A percentile compares a stretch with the other conserved stretches of the same genome.
Conservation (phyloP, 1,139 yeast species). For the Yamadazyma membranifaciens region DNA sequence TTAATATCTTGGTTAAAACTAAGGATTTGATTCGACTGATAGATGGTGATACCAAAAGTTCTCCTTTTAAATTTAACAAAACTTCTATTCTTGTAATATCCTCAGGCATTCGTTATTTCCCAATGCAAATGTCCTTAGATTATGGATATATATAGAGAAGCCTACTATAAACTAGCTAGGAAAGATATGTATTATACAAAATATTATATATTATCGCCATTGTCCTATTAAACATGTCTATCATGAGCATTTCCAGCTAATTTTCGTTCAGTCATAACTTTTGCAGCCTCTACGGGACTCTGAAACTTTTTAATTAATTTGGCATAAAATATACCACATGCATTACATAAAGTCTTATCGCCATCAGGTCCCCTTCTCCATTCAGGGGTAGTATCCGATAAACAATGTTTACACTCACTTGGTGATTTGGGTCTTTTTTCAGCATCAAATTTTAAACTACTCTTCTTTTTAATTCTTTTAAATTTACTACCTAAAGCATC, state of each 20-base stretch:
- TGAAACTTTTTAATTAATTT: slow-evolving; percentile 26
- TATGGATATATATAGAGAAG: too few relatives aligned
- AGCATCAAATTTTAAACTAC: not conserved
- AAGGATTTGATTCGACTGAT: too few relatives aligned
- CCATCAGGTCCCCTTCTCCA: slow-evolving; percentile 50
- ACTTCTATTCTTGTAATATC: too few relatives aligned
- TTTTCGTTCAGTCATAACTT: slow-evolving; percentile 26
- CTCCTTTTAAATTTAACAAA: too few relatives aligned
- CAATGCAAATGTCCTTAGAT: too few relatives aligned
- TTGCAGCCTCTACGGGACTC: slow-evolving; percentile 26
- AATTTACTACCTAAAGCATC: too few relatives aligned
- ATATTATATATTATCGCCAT: too few relatives aligned
- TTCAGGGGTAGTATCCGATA: slow-evolving; percentile 38
- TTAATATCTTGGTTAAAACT: too few relatives aligned
- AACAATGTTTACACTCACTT: slow-evolving; percentile 27
- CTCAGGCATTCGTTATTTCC: too few relatives aligned
- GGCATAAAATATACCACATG: slow-evolving; percentile 44
- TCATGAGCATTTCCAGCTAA: slow-evolving; percentile 16
- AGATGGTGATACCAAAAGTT: too few relatives aligned
- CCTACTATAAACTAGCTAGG: too few relatives aligned
- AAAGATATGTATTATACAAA: too few relatives aligned
- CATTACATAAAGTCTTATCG: slow-evolving; percentile 43
- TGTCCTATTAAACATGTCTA: slow-evolving; percentile 12
- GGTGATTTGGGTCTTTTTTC: slow-evolving; percentile 2
- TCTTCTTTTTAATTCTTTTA: not conserved